Evolutionary conservation across 2,329 filamentous ascomycete species (phyloP).

Genomic region (Diaporthe nobilis): DNA sequence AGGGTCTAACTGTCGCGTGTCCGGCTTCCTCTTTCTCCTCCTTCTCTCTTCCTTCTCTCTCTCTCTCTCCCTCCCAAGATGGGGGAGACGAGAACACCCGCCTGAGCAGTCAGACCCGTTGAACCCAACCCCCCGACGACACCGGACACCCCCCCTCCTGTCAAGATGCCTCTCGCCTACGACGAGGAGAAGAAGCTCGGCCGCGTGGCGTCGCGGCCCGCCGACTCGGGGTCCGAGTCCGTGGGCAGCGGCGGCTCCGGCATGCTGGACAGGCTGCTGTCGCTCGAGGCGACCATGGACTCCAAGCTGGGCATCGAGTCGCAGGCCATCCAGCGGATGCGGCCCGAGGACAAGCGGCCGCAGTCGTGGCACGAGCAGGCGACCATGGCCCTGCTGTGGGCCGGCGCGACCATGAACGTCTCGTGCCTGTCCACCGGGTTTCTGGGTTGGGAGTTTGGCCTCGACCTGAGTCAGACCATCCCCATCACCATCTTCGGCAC

Average conservation of each 20-base stretch:
- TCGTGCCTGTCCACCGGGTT: conserved; percentile 66
- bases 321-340: conserved; percentile 60
- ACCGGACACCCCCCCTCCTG: conserved; percentile 4
- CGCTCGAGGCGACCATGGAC: conserved; percentile 60
- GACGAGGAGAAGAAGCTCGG: conserved; percentile 36
- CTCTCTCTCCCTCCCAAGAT: conserved; percentile 13
- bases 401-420: conserved; percentile 64
- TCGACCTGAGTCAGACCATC: conserved; percentile 61
- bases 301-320: conserved; percentile 63
- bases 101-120: conserved; percentile 15
- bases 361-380: conserved; percentile 56
- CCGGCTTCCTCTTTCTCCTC: neutral
- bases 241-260: conserved; percentile 37
- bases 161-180: conserved; percentile 11
- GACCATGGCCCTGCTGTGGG: conserved; percentile 67
- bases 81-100: conserved; percentile 23
- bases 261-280: conserved; percentile 54
- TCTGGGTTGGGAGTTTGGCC: conserved; percentile 62
- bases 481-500: conserved; percentile 61
- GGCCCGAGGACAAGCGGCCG: conserved; percentile 57
- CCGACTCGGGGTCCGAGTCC: conserved; percentile 22
- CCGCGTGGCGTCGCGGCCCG: conserved; percentile 12
- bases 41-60: conserved; percentile 13
- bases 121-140: neutral
- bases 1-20: conserved; percentile 23